Conservation (phyloP, 352 stramenopile genomes). For the Pythium scleroteichum region DNA sequence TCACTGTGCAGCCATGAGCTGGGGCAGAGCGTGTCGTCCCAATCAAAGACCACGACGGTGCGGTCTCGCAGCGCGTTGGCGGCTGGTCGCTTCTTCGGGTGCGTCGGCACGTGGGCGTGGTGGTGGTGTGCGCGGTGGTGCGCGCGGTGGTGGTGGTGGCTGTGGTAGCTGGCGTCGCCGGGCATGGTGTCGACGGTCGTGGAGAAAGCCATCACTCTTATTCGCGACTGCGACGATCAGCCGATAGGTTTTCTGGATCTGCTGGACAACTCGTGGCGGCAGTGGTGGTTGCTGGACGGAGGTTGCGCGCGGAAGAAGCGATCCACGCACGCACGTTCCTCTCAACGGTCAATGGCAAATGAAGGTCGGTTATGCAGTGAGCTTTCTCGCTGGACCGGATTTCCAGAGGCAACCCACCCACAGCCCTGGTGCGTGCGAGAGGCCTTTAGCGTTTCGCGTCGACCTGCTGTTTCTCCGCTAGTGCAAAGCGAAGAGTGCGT, state of each 20-base stretch:
- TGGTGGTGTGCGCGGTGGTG: conserved; percentile 12
- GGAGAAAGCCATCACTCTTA: conserved; percentile 33
- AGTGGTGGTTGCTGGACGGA: conserved; percentile 15
- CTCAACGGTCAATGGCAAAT: conserved; percentile 20
- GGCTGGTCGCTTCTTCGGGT: conserved; percentile 22
- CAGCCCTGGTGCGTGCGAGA: conserved; percentile 18
- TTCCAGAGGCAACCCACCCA: conserved; percentile 5
- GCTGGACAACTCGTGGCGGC: conserved; percentile 6
- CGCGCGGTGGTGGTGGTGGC: conserved; percentile 17
- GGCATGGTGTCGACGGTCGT: conserved; percentile 31
- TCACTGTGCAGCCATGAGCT: conserved; percentile 84
- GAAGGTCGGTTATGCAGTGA: conserved; percentile 18
- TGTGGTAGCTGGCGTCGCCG: conserved; percentile 13
- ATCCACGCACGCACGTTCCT: conserved; percentile 28
- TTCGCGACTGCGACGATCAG: conserved; percentile 5
- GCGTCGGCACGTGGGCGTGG: conserved; percentile 21
- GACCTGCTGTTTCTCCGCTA: conserved; percentile 10
- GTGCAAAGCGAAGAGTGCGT: not conserved
- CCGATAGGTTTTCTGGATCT: conserved; percentile 10
- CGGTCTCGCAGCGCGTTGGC: conserved; percentile 54
- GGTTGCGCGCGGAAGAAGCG: not conserved
- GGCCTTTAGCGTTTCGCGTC: conserved; percentile 16
- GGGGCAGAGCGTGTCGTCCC: conserved; percentile 88
- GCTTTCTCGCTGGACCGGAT: not conserved
- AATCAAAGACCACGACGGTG: conserved; percentile 87